These are phyloP conservation scores for Termitomyces bulborhizus DNA, from an alignment of 768 basidiomycete genomes.

Conservation along the genomic window DNA sequence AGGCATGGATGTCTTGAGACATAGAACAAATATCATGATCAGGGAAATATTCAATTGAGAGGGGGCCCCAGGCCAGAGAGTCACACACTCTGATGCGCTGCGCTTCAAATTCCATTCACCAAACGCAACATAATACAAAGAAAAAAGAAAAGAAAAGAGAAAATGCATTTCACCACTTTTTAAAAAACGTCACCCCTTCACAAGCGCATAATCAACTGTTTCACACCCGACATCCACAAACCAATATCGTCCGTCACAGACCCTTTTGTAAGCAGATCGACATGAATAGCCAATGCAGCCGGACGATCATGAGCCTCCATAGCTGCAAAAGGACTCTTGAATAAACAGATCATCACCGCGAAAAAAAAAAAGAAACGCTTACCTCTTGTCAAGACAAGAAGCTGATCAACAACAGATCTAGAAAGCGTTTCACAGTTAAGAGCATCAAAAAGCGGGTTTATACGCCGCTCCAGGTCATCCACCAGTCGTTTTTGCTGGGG, in stretches of 20 bases:
- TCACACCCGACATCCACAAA: constrained; percentile 84
- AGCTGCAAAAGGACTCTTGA: constrained; percentile 36
- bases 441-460: constrained; percentile 86
- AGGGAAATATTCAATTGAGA: too few relatives aligned
- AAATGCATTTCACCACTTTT: not conserved
- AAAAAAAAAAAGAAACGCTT: constrained; percentile 9
- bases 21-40: too few relatives aligned
- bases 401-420: constrained; percentile 59
- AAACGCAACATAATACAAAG: too few relatives aligned
- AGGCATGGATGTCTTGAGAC: too few relatives aligned
- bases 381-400: constrained; percentile 73
- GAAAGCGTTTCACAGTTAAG: constrained; percentile 85
- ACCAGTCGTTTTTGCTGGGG: constrained; percentile 78
- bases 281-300: constrained; percentile 75
- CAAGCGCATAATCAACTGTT: constrained; percentile 76
- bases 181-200: constrained; percentile 17
- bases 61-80: too few relatives aligned
- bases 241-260: constrained; percentile 81
- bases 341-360: not conserved
- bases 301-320: constrained; percentile 77
- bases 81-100: too few relatives aligned
- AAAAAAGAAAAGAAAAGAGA: not conserved
- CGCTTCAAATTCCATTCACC: too few relatives aligned
- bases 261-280: constrained; percentile 76
- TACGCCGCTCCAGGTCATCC: constrained; percentile 81